phyloP scores from a whole-genome alignment of 768 basidiomycete species.

The Pisolithus orientalis region DNA sequence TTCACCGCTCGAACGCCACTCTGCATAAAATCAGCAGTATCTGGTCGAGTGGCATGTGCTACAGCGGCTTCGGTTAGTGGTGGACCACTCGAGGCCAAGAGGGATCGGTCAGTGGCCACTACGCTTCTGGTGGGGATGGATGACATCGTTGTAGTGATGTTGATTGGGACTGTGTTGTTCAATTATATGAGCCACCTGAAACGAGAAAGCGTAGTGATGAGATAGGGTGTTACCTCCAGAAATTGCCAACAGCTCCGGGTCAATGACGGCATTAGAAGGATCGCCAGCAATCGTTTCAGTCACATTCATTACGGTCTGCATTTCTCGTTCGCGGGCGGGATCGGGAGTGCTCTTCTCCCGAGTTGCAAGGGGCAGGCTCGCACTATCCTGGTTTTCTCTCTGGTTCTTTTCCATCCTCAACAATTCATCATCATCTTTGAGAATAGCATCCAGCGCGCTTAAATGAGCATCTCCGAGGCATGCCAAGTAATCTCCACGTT shows the following conservation, averaged over 20 bases:
- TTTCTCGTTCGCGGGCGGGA: too few species aligned
- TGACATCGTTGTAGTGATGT: background rate
- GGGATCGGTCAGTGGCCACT: background rate
- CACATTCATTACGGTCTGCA: background rate
- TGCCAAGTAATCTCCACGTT: constrained; percentile 7
- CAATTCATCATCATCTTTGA: constrained; percentile 26
- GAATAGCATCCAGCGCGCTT: constrained; percentile 29
- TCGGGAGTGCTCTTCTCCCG: too few species aligned
- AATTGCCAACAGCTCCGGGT: constrained; percentile 24
- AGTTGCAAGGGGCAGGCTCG: background rate
- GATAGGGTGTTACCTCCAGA: constrained; percentile 10
- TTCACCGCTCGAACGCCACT: background rate
- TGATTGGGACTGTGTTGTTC: background rate
- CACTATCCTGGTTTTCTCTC: background rate
- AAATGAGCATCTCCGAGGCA: constrained; percentile 27
- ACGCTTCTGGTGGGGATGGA: background rate
- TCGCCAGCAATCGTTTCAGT: constrained; percentile 3
- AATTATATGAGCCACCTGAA: background rate
- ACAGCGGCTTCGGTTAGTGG: background rate
- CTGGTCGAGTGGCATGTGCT: background rate
- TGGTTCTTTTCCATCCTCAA: background rate
- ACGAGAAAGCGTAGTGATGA: background rate
- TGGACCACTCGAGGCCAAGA: background rate
- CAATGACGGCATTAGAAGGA: constrained; percentile 19
- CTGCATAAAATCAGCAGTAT: background rate